phyloP scores from a whole-genome alignment of 306 rosid species.

The Ormosia semicastrata region DNA sequence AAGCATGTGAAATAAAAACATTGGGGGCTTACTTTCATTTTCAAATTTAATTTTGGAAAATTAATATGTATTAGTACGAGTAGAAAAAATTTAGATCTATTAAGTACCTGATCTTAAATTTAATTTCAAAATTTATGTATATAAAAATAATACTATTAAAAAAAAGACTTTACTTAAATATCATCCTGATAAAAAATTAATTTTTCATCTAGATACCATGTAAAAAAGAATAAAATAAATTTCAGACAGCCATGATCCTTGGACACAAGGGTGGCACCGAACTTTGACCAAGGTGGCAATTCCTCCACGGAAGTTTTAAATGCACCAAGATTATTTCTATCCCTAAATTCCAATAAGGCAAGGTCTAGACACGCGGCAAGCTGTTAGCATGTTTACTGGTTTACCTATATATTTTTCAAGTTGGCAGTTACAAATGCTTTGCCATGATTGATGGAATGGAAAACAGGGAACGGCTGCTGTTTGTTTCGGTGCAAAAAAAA shows the following conservation, averaged over 20 bases:
- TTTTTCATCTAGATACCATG: no score
- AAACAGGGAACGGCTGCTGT: no score
- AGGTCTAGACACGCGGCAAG: not conserved
- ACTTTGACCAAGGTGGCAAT: conserved; percentile 6
- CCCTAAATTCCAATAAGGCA: not conserved
- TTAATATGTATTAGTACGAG: no score
- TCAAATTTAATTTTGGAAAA: not conserved
- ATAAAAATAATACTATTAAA: no score
- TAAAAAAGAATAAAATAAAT: not conserved
- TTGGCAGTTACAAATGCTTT: not conserved
- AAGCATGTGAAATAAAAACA: not conserved
- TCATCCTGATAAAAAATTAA: no score
- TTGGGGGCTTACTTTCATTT: not conserved
- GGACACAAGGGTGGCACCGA: conserved; percentile 18
- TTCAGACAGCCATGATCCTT: not conserved
- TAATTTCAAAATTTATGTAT: no score
- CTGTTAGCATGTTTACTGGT: not conserved
- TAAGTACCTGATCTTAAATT: no score
- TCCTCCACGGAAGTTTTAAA: not conserved
- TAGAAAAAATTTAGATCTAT: no score
- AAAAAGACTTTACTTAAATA: no score
- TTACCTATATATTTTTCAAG: not conserved
- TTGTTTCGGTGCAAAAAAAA: not conserved
- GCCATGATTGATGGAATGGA: not conserved
- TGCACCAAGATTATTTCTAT: not conserved